Base-by-base conservation (phyloP, 495 filamentous ascomycete species). In the Hyaloscypha variabilis region DNA sequence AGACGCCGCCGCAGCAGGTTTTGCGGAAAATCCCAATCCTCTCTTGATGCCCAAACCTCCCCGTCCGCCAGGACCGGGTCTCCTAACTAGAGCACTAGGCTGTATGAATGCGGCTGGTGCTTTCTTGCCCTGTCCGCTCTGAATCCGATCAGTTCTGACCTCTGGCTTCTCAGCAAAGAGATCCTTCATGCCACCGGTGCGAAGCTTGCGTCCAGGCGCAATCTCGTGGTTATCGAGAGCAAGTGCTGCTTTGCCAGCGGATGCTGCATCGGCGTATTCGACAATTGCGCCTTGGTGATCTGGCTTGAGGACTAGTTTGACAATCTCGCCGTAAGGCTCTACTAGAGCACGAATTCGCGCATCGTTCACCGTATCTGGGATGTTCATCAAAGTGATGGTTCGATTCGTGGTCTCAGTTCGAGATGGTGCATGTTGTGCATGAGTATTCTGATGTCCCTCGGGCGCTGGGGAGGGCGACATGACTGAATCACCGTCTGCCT, bases 251-350 rank as follows among this genome's bases (percentile, higher is more conserved):
- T 88, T 90, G 49, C 93, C 93, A 3, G 88, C 89, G 61, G 87
- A 82, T 3, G 86, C 77, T 11, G 89, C 81, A 66, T 91, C 87
- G 11, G 77, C 79, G 71, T 88, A 97, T 72, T 98, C 95, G 51
- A 97, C 81, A 58, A 94, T 88, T 11, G 93, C 95, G n/a, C 95
- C 94, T 67, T 88, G 85, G 64, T 95, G 90, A 58, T 91, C 85
- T 2, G 92, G 92, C 46, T 89, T 87, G 2, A 94, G 81, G 5
- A 85, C 79, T 6, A 85, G 72, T 67, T 93, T 93, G 71, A 89
- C 84, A 2, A 84, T 82, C 2, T 81, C 65, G 36, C 89, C 88
- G 39, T 89, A 84, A 13, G 84, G 82, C 64, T 91, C 88, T 10
- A 88, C 84, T 17, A 83, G 71, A 49, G 86, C 82, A n/a, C 83